phyloP scores from a whole-genome alignment of 352 stramenopile species.

The Phytophthora fragariae region DNA sequence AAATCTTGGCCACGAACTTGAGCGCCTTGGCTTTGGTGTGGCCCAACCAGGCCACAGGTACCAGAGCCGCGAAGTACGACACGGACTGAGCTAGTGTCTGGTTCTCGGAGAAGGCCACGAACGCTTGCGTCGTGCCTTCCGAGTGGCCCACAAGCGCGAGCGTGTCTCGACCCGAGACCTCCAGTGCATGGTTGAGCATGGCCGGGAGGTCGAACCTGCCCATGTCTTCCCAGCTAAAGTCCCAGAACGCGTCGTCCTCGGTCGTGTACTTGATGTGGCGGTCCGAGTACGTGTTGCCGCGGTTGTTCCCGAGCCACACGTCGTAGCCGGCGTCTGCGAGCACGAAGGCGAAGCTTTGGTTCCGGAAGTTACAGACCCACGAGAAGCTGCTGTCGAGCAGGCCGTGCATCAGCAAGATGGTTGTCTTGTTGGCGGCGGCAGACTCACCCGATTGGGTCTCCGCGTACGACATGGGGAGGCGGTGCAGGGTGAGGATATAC shows the following conservation, averaged over 20 bases:
- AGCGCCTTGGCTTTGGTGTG: conserved; percentile 42
- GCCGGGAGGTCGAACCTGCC: conserved; percentile 57
- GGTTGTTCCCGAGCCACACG: conserved; percentile 74
- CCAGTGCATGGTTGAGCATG: conserved; percentile 52
- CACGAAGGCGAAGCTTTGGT: conserved; percentile 60
- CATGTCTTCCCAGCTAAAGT: conserved; percentile 69
- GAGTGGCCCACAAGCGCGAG: conserved; percentile 58
- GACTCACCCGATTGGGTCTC: conserved; percentile 34
- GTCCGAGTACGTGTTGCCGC: conserved; percentile 65
- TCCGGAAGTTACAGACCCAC: conserved; percentile 61
- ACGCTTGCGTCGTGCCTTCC: conserved; percentile 61
- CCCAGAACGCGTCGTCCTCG: conserved; percentile 51
- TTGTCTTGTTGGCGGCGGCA: conserved; percentile 43
- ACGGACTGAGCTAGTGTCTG: conserved; percentile 57
- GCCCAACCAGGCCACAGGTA: conserved; percentile 46
- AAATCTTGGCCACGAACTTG: conserved; percentile 32
- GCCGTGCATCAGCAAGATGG: conserved; percentile 56
- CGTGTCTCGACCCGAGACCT: conserved; percentile 37
- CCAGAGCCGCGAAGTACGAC: conserved; percentile 60
- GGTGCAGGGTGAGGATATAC: conserved; percentile 66
- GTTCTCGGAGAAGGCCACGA: conserved; percentile 58
- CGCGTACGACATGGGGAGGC: conserved; percentile 54
- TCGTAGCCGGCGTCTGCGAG: conserved; percentile 63
- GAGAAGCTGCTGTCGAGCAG: conserved; percentile 63
- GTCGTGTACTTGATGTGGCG: conserved; percentile 51